Conservation (phyloP, 768 basidiomycete genomes). For the Boletales sp. region DNA sequence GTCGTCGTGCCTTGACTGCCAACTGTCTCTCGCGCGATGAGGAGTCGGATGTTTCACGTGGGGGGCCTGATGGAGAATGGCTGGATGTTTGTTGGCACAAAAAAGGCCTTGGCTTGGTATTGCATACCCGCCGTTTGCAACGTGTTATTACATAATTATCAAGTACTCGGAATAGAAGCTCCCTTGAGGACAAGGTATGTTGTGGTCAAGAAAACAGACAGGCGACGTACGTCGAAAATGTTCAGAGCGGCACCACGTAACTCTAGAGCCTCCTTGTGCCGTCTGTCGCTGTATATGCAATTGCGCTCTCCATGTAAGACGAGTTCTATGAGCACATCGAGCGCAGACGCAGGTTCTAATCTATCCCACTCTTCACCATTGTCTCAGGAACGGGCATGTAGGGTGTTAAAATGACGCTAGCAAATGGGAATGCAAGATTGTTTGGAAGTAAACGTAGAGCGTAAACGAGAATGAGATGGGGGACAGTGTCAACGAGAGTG, state of each 20-base stretch:
- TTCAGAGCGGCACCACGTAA: slow-evolving; percentile 71
- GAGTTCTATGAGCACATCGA: slow-evolving; percentile 79
- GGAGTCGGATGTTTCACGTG: too few species aligned
- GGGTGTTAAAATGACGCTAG: slow-evolving; percentile 64
- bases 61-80: too few species aligned
- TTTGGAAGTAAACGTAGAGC: slow-evolving; percentile 57
- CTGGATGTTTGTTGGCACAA: too few species aligned
- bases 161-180: too few species aligned
- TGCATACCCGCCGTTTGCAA: too few species aligned
- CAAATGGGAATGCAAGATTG: slow-evolving; percentile 56
- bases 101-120: too few species aligned
- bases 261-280: slow-evolving; percentile 65
- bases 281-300: slow-evolving; percentile 53
- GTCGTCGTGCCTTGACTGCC: too few species aligned
- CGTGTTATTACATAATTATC: too few species aligned
- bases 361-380: slow-evolving; percentile 94
- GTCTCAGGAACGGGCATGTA: slow-evolving; percentile 78
- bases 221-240: slow-evolving; percentile 74
- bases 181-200: too few species aligned
- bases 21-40: too few species aligned
- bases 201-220: not conserved
- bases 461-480: slow-evolving; percentile 36
- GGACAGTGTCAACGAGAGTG: slow-evolving; percentile 4
- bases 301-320: slow-evolving; percentile 87
- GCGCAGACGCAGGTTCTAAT: slow-evolving; percentile 71